phyloP scores from a whole-genome alignment of 805 yeast species.

The Candida nitratophila region DNA sequence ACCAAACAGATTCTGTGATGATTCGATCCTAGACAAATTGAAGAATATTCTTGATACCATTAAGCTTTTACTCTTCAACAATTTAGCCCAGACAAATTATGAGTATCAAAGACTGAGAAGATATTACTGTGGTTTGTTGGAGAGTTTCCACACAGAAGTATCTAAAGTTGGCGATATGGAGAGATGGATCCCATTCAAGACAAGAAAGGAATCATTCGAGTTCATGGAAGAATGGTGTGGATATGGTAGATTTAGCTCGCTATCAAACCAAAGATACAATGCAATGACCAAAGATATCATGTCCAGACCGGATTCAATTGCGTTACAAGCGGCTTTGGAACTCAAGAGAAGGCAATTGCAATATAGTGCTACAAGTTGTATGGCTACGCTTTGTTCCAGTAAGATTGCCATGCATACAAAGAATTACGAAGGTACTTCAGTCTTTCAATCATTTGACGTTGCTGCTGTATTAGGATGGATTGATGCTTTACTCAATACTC shows the following conservation, averaged over 20 bases:
- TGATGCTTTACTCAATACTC: conserved; percentile 57
- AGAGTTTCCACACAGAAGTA: conserved; percentile 59
- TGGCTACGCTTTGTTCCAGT: conserved; percentile 80
- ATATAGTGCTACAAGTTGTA: conserved; percentile 66
- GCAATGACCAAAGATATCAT: conserved; percentile 39
- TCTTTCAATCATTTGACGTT: conserved; percentile 53
- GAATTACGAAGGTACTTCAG: not conserved
- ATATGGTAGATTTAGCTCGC: conserved; percentile 56
- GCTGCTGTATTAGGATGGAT: conserved; percentile 71
- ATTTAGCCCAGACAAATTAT: conserved; percentile 54
- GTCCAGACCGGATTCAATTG: conserved; percentile 31
- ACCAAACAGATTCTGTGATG: conserved; percentile 50
- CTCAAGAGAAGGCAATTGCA: conserved; percentile 68
- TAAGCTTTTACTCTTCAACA: conserved; percentile 45
- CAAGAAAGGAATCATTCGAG: conserved; percentile 74
- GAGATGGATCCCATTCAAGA: conserved; percentile 78
- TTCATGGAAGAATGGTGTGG: conserved; percentile 94
- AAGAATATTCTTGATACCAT: conserved; percentile 55
- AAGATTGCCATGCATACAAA: conserved; percentile 39
- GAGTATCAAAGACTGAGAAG: conserved; percentile 73
- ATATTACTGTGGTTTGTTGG: conserved; percentile 77
- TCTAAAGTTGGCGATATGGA: conserved; percentile 35
- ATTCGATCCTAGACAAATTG: conserved; percentile 58
- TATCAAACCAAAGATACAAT: conserved; percentile 61
- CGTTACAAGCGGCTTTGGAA: conserved; percentile 71